A percentile compares a stretch with the other conserved stretches of the same genome.
Conservation (phyloP, 2,329 filamentous ascomycete genomes). For the Diplodia intermedia region DNA sequence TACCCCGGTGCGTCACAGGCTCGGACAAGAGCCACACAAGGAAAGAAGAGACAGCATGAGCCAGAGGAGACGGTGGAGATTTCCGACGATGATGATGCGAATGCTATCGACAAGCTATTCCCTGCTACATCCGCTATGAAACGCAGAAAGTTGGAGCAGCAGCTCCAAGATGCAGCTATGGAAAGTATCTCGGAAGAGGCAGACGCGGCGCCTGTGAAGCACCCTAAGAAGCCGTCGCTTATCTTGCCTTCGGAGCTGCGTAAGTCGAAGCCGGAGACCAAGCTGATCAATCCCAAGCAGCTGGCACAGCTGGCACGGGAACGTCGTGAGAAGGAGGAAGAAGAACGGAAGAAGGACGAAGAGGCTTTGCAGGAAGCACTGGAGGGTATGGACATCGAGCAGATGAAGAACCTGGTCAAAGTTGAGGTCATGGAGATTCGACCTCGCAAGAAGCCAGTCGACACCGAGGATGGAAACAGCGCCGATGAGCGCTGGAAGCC, state of each 20-base stretch:
- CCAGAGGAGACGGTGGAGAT: background rate
- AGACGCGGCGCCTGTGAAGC: conserved; percentile 51
- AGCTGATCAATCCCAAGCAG: conserved; percentile 73
- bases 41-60: conserved; percentile 24
- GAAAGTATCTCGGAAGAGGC: conserved; percentile 29
- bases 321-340: conserved; percentile 60
- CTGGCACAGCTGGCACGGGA: conserved; percentile 69
- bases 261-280: conserved; percentile 49
- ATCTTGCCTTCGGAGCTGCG: conserved; percentile 37
- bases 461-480: conserved; percentile 47
- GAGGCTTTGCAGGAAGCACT: conserved; percentile 64
- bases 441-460: conserved; percentile 39
- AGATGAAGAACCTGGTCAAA: conserved; percentile 75
- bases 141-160: conserved; percentile 62
- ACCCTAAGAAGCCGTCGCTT: conserved; percentile 2
- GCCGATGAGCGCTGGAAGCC: conserved; percentile 76
- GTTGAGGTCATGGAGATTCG: conserved; percentile 78
- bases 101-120: conserved; percentile 58
- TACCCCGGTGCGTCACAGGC: background rate
- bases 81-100: conserved; percentile 64
- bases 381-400: conserved; percentile 71
- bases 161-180: conserved; percentile 6
- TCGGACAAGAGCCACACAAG: background rate
- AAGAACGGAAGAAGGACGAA: conserved; percentile 66
- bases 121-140: conserved; percentile 81